phyloP scores from a whole-genome alignment of 495 filamentous ascomycete species.

The Polyplosphaeria fusca region DNA sequence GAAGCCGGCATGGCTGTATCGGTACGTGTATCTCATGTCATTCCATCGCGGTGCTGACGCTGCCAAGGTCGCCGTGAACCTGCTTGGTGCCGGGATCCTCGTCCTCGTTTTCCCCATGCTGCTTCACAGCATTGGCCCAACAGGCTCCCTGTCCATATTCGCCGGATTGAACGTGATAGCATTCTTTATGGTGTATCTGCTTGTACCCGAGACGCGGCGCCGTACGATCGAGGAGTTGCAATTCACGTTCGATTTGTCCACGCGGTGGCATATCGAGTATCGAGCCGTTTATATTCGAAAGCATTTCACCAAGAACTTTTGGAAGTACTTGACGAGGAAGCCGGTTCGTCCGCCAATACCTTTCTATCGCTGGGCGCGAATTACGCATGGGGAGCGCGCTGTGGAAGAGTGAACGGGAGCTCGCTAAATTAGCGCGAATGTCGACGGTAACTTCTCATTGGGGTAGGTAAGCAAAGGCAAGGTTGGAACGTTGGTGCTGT shows the following conservation, averaged over 20 bases:
- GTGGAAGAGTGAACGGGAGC: neutral
- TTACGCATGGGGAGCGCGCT: constrained; percentile 9
- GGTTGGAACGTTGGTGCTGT: neutral
- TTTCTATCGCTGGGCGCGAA: constrained; percentile 21
- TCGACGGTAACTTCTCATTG: too few species aligned
- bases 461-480: neutral
- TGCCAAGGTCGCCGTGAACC: constrained; percentile 7
- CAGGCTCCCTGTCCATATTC: constrained; percentile 7
- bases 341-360: constrained; percentile 7
- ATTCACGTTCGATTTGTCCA: constrained; percentile 11
- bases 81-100: constrained; percentile 5
- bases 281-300: constrained; percentile 4
- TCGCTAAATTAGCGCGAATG: too few species aligned
- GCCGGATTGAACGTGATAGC: constrained; percentile 11
- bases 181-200: constrained; percentile 11
- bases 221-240: constrained; percentile 15
- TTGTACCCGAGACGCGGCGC: constrained; percentile 11
- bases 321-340: constrained; percentile 7
- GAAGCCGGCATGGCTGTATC: constrained; percentile 16
- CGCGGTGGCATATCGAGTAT: constrained; percentile 14
- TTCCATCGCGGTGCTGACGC: neutral
- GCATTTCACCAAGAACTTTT: constrained; percentile 14
- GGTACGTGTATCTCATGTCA: neutral
- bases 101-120: constrained; percentile 12
- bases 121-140: constrained; percentile 7